Evolutionary conservation across 1,139 yeast species (phyloP), one percentile per base, ranked within the genome.

Genomic region (Candida sanyaensis): DNA sequence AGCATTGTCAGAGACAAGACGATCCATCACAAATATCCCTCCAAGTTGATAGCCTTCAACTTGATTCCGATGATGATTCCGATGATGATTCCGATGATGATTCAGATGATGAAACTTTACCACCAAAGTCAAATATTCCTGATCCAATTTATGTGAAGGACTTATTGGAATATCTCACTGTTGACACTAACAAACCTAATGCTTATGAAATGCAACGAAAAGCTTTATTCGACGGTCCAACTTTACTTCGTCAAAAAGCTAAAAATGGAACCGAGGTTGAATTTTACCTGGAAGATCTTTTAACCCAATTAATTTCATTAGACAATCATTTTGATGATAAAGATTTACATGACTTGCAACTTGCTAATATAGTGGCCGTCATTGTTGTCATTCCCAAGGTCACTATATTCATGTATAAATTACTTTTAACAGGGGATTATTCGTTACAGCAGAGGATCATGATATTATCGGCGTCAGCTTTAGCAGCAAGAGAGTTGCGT

Each of bases 131-230:
- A 7, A 65, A 60, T n/a, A 66, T 81, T 0, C 58, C 73, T 0
- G 66, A 73, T 4, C 92, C 92, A 0, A 72, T 84, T 2, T 87
- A 85, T 56, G 68, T 87, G 29, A 80, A 81, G 50, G 88, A 84
- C 44, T 64, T 86, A n/a, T 54, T 84, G n/a, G 66, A 67, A 8
- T 86, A 84, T 54, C 61, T 87, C 12, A 59, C 62, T 9, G 59
- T 69, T 0, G 85, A 82, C 45, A 55, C 69, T 1, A 72, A 72
- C 27, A 73, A 71, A 41, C 65, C 69, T 1, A 64, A 69, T 43
- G 79, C 85, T 0, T 78, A 71, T 55, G 84, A 81, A 32, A 83
- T 80, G 67, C 73, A 71, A 31, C 61, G 66, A 37, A 50, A 75
- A 8, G 88, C 87, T 0, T 69, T 84, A n/a, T 58, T 59, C 1